Evolutionary conservation across 192 early-diverging fungal species (phyloP).

Genomic region (Jimgerdemannia flammicorona): DNA sequence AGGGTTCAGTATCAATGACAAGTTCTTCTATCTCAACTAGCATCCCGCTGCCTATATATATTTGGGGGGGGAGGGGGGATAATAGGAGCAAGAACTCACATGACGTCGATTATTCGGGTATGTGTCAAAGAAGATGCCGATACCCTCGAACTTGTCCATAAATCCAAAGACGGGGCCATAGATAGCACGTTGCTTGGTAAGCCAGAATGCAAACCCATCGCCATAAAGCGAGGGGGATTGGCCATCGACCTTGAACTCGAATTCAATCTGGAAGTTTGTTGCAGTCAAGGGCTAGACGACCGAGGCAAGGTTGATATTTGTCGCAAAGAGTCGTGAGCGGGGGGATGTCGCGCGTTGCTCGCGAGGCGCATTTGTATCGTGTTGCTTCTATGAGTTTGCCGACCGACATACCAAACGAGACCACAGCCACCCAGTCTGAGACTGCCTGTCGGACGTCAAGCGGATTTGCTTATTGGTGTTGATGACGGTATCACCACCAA

Average conservation of each 20-base stretch:
- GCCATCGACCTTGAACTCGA: conserved; percentile 89
- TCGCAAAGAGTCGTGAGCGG: background rate
- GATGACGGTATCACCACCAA: conserved; percentile 87
- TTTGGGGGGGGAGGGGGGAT: too few species aligned
- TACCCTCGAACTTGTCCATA: conserved; percentile 80
- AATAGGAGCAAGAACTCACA: conserved; percentile 22
- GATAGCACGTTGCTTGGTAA: conserved; percentile 65
- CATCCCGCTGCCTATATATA: too few species aligned
- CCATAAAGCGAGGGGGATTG: conserved; percentile 74
- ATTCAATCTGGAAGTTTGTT: conserved; percentile 79
- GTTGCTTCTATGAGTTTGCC: background rate
- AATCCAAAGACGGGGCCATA: conserved; percentile 89
- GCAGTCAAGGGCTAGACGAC: conserved; percentile 58
- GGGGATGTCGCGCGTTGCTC: background rate
- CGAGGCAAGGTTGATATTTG: conserved; percentile 14
- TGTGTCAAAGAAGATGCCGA: conserved; percentile 97
- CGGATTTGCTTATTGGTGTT: conserved; percentile 86
- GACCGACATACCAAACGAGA: conserved; percentile 48
- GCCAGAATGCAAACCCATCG: conserved; percentile 97
- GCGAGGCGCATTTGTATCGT: background rate
- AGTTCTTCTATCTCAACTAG: too few species aligned
- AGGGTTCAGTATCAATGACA: too few species aligned
- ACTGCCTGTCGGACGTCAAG: conserved; percentile 75
- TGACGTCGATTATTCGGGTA: conserved; percentile 75
- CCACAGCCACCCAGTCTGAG: conserved; percentile 86